Evolutionary conservation across 78 protist genomes (phyloP), one percentile per base, ranked within the genome.

Genomic region (Protostelium mycophagum): DNA sequence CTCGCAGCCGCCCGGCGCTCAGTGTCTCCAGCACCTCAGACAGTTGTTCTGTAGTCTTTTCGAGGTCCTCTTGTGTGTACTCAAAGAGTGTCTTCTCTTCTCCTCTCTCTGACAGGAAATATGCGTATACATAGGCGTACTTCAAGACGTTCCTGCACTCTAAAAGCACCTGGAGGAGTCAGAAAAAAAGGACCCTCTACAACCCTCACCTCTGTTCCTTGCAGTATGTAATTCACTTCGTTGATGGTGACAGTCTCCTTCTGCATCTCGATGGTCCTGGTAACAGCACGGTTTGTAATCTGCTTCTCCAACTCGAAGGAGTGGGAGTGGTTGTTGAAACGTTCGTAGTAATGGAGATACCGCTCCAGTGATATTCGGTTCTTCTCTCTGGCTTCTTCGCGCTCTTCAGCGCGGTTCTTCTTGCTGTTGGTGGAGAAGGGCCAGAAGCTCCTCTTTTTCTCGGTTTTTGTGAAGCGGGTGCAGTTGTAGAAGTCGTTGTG

Each of bases 61-160:
- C 94, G n/a, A 91, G 85, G 83, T 91, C 94, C 31, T 91, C 90
- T 88, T 91, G 94, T 29, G 89, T 90, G 88, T 90, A 92, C 86
- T 92, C 94, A 86, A 92, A 92, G 1, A 92, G 39, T 38, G 89
- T 89, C 37, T 89, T 89, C 1, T 91, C 94, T 34, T 91, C 51
- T 31, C 94, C 94, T 29, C 84, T 88, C 1, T 91, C 94, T 29
- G 37, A 38, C 39, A 28, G 89, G 37, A 37, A 92, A 88, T 1
- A 92, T 25, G 94, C 89, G 37, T 36, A 92, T 0, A 92, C 85
- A 51, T 89, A 92, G 23, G 94, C 90, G 28, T 38, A 83, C 73
- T 89, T 92, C 1, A 92, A 25, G n/a, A 92, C 73, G 38, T 89
- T 89, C 35, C 91, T 38, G 34, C 94, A 92, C 37, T 92, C 94